Evolutionary conservation across 2,329 filamentous ascomycete species (phyloP), one percentile per base, ranked within the genome.

Genomic region (Sarocladiaceae sp.): DNA sequence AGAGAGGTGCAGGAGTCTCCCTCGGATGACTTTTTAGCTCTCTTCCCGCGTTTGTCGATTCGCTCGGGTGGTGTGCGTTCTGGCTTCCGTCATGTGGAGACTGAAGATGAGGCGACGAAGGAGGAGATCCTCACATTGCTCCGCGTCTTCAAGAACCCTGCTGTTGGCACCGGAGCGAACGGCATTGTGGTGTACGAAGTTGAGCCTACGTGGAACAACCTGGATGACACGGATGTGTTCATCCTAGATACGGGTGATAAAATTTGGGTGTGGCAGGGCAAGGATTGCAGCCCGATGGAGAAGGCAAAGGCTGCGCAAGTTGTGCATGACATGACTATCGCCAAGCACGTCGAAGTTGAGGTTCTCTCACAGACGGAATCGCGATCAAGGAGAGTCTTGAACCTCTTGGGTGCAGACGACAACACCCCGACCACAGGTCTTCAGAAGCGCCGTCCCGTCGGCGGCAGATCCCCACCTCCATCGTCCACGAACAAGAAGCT

Each of bases 211-310:
- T 84, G 80, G 77, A 59, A 70, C 58, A 86, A 80, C 59, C 72
- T 87, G 28, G 83, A 87, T 58, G 83, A 86, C 53, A 70, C 71
- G 50, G 84, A 88, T 59, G 84, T 87, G 2, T 87, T 87, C 57
- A 71, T 87, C 13, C 65, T 87, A 39, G 84, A 87, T 58, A 74
- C 73, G 50, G 77, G 77, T 22, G 71, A 79, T 48, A 86, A 86
- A 69, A 83, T 87, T 57, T 86, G 80, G 75, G 80, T 86, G 3
- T 88, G 84, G 84, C 84, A 87, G 68, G 84, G 84, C 49, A 75
- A 74, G 59, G 74, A 73, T 37, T 84, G 82, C 62, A 83, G 78
- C 44, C 84, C 83, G 0, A 85, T 86, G 80, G 84, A 88, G 61
- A 87, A 85, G 69, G 78, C 79, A 40, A 85, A 83, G 67, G 82